A percentile compares a stretch with the other conserved stretches of the same genome.
Evolutionary conservation across 768 basidiomycete species (phyloP).

Genomic region (Hirschioporus abietinus): DNA sequence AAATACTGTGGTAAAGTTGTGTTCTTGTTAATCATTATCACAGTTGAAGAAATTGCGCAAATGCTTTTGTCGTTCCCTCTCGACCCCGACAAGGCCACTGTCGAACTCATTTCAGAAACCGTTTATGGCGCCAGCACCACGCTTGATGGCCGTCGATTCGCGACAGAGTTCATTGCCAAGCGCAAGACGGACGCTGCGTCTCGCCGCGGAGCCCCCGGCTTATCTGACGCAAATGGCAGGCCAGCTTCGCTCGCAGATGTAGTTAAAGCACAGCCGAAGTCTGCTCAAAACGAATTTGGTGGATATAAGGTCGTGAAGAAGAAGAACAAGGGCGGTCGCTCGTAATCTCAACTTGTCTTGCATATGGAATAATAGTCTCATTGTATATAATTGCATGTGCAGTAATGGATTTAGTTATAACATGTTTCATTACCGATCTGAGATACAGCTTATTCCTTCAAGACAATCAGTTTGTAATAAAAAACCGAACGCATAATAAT

Average conservation of each 20-base stretch:
- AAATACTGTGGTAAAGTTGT: background rate
- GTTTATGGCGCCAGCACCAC: slow-evolving; percentile 95
- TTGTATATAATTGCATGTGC: slow-evolving; percentile 1
- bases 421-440: background rate
- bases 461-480: background rate
- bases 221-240: slow-evolving; percentile 32
- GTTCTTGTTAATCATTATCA: slow-evolving; percentile 10
- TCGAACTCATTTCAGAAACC: slow-evolving; percentile 91
- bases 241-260: slow-evolving; percentile 80
- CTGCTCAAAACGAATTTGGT: slow-evolving; percentile 69
- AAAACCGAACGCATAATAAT: background rate
- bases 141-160: slow-evolving; percentile 92
- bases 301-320: slow-evolving; percentile 92
- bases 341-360: slow-evolving; percentile 24
- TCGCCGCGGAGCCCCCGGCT: slow-evolving; percentile 30
- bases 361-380: background rate
- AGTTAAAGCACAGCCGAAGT: slow-evolving; percentile 83
- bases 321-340: slow-evolving; percentile 80
- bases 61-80: slow-evolving; percentile 94
- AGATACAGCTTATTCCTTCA: too few species aligned
- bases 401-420: background rate
- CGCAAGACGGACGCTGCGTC: slow-evolving; percentile 75
- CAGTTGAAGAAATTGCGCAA: slow-evolving; percentile 94
- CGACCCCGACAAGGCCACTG: slow-evolving; percentile 74
- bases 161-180: slow-evolving; percentile 82